Base-by-base conservation (phyloP, 768 basidiomycete species). In the Auriscalpium microsporum region DNA sequence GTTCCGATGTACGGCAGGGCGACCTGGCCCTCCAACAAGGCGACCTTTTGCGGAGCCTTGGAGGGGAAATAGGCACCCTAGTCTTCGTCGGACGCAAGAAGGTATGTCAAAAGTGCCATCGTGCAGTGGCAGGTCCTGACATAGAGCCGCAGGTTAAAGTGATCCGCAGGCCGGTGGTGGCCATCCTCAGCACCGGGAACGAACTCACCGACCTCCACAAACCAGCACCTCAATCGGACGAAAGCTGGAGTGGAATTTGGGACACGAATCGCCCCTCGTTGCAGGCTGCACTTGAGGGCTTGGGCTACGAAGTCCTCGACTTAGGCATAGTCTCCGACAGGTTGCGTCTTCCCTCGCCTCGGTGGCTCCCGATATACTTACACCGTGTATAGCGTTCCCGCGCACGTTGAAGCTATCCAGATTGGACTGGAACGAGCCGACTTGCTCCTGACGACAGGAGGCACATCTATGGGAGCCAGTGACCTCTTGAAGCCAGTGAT, bases 401-500 rank as follows among this genome's bases (percentile, higher is more conserved):
- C 78, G 2, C 87, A 90, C 62, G 74, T 83, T 19, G 65, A 67
- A 10, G 79, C 80, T 3, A 76, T 95, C 48, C 63, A 68, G 56
- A 69, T 67, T 34, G 90, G 84, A 0, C 72, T 88, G 8, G 72
- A 77, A 38, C 63, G 67, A 17, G 86, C 89, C 0, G 92, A 94
- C 64, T 68, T 95, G 8, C 66, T 95, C 13, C 70, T 94, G 10
- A 87, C 89, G 1, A 95, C 92, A 1, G 92, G 92, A 10, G 92
- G 92, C 4, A 93, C 92, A 4, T 91, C 89, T 2, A 94, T 94
- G 92, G 92, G 92, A 0, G 79, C 91, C 2, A 83, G 82, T 1
- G 92, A 94, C 67, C 75, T 94, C 19, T 70, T 95, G 42, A 94
- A 94, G 68, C 92, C 92, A 1, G 80, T 93, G 55, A 86, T 95